These are phyloP conservation scores for Catenaria anguillulae DNA, from an alignment of 371 early-diverging fungal species.

Conservation along the genomic window DNA sequence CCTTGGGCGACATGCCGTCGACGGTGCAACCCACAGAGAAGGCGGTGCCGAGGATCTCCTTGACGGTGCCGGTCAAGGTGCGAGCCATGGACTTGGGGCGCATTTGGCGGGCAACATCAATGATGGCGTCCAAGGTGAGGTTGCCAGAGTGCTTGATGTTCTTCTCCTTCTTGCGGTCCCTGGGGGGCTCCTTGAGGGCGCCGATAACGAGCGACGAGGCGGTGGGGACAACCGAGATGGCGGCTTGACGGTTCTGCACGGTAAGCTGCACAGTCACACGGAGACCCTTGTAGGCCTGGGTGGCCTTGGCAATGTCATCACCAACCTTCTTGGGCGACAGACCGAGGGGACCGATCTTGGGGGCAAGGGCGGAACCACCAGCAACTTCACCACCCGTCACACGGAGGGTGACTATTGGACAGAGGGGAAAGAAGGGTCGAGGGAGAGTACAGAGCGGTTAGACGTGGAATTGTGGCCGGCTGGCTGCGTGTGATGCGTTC, in stretches of 20 bases:
- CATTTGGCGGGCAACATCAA: constrained; percentile 95
- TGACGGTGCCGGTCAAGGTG: constrained; percentile 84
- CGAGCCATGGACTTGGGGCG: constrained; percentile 70
- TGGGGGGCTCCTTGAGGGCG: constrained; percentile 96
- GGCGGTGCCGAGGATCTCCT: constrained; percentile 96
- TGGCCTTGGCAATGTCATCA: constrained; percentile 99
- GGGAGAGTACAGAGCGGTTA: too few species aligned
- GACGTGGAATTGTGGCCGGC: too few species aligned
- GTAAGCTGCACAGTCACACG: constrained; percentile 95
- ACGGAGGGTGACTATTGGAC: constrained; percentile 87
- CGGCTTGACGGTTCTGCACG: constrained; percentile 99
- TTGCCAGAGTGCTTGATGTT: constrained; percentile 96
- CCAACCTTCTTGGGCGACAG: constrained; percentile 99
- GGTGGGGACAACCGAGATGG: constrained; percentile 92
- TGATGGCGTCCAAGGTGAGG: constrained; percentile 77
- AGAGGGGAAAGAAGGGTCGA: too few species aligned
- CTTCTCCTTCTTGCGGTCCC: constrained; percentile 99
- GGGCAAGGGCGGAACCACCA: constrained; percentile 96
- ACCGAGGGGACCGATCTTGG: constrained; percentile 99
- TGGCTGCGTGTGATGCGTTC: too few species aligned
- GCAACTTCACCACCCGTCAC: constrained; percentile 98
- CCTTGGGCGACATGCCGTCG: constrained; percentile 79
- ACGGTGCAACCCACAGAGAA: constrained; percentile 96
- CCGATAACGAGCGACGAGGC: constrained; percentile 96
- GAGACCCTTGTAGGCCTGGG: constrained; percentile 97